These are phyloP conservation scores for Zasmidium cellare DNA, from an alignment of 2,329 filamentous ascomycete species.

Conservation along the genomic window DNA sequence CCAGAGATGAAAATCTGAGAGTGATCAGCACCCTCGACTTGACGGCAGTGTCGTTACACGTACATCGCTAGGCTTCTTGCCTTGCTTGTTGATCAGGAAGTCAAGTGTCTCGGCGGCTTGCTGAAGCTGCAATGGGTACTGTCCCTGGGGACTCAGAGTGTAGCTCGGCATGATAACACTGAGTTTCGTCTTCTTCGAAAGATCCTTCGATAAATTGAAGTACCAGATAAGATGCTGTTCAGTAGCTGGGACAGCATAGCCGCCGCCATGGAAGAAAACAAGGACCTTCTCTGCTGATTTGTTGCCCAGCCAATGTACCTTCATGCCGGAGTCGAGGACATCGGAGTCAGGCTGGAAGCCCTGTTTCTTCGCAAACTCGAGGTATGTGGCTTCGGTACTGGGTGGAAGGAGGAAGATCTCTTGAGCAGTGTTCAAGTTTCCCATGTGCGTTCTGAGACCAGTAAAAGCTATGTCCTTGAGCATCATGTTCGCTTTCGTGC, in stretches of 20 bases:
- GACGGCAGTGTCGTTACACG: neutral
- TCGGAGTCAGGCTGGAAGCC: constrained; percentile 41
- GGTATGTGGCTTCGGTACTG: constrained; percentile 37
- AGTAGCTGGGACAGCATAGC: constrained; percentile 53
- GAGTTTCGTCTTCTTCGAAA: constrained; percentile 43
- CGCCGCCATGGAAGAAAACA: constrained; percentile 55
- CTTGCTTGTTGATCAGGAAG: constrained; percentile 41
- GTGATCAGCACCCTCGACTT: constrained; percentile 1
- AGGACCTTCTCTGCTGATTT: constrained; percentile 42
- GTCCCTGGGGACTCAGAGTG: constrained; percentile 47
- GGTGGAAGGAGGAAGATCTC: constrained; percentile 35
- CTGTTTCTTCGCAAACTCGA: constrained; percentile 36
- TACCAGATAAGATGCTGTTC: constrained; percentile 53
- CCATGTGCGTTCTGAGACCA: constrained; percentile 25
- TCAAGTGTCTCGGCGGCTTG: constrained; percentile 48
- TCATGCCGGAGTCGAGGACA: constrained; percentile 44
- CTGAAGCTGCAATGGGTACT: constrained; percentile 51
- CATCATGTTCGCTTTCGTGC: constrained; percentile 25
- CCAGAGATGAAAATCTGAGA: constrained; percentile 49
- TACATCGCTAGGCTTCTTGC: constrained; percentile 38
- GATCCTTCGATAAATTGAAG: constrained; percentile 43
- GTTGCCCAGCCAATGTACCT: constrained; percentile 50
- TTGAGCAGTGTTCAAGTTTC: constrained; percentile 32
- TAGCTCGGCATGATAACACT: constrained; percentile 58
- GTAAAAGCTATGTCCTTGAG: constrained; percentile 31